These are phyloP conservation scores for Mitragyna speciosa DNA, from an alignment of 257 asterid genomes.

Conservation along the genomic window DNA sequence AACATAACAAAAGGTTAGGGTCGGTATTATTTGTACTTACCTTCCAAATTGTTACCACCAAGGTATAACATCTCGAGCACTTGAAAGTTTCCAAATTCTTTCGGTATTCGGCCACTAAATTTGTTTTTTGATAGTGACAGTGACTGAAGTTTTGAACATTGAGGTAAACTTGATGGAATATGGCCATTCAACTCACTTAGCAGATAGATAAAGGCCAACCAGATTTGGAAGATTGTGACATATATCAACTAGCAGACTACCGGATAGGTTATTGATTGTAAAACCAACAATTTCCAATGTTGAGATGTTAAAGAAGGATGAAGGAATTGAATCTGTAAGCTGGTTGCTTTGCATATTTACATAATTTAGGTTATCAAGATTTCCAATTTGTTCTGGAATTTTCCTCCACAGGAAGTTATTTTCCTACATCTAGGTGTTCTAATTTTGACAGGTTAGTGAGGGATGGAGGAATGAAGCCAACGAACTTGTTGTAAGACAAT, in stretches of 20 bases:
- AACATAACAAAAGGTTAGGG: no score
- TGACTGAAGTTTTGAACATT: slow-evolving; percentile 1
- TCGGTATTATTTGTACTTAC: no score
- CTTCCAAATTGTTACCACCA: no score
- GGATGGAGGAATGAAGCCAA: slow-evolving; percentile 15
- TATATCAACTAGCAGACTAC: slow-evolving; percentile 5
- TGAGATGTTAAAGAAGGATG: slow-evolving; percentile 6
- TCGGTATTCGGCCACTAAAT: slow-evolving; percentile 1
- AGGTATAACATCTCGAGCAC: no score
- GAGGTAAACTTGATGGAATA: slow-evolving; percentile 9
- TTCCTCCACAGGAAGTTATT: slow-evolving; percentile 25
- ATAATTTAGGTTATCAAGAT: background rate
- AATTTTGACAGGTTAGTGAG: slow-evolving; percentile 21
- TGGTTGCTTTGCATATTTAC: background rate
- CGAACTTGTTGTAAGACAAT: background rate
- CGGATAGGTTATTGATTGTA: background rate
- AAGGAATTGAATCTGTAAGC: slow-evolving; percentile 14
- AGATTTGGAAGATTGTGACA: slow-evolving; percentile 8
- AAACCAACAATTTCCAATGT: background rate
- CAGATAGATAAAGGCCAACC: background rate
- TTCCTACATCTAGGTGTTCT: background rate
- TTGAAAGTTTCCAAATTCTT: background rate
- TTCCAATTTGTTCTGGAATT: slow-evolving; percentile 29
- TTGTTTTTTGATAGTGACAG: background rate
- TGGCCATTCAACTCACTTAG: background rate